Evolutionary conservation across 192 early-diverging fungal genomes (phyloP), one percentile per base, ranked within the genome.

Genomic region (Podila minutissima): DNA sequence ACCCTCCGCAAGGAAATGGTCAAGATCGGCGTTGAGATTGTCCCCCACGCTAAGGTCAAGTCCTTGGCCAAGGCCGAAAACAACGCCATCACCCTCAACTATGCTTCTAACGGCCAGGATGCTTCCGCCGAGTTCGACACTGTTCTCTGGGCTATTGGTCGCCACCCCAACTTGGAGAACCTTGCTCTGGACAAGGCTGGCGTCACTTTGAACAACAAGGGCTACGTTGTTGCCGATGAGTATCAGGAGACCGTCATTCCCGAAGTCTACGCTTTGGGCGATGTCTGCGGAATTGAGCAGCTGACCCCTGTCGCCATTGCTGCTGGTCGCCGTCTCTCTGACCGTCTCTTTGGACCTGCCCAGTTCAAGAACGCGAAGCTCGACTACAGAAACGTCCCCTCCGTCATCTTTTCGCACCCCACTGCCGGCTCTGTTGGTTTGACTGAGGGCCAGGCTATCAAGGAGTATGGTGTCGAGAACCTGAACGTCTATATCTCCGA

Each of bases 301-400:
- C 89, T 99, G 63, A 99, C 98, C 33, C 96, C 97, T 64, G 98
- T 97, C 31, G 98, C 98, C 22, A 98, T 99, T 79, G 96, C 96
- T 32, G 97, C 97, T 8, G 98, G 96, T 28, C 92, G 97, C 57
- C 85, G 86, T 50, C 88, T 99, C 6, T 91, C 95, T 4, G 95
- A 98, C 78, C 92, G 98, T 46, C 87, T 98, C 66, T 99, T 97
- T 88, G 95, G 95, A 67, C 91, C 91, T 64, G 85, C 85, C 65
- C 82, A 87, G 66, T 94, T 92, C 81, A 86, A 88, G 20, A 72
- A 90, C 26, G 75, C 92, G 24, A 96, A 97, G 84, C 88, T 99
- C 65, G 95, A 97, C 83, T 98, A 98, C 85, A 86, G 69, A 70
- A 95, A 97, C 87, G 95, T 98, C 64, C 97, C 98, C 19, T 96